A percentile compares a stretch with the other conserved stretches of the same genome.
Conservation (phyloP, 2,329 filamentous ascomycete species). For the Apiospora koreana region DNA sequence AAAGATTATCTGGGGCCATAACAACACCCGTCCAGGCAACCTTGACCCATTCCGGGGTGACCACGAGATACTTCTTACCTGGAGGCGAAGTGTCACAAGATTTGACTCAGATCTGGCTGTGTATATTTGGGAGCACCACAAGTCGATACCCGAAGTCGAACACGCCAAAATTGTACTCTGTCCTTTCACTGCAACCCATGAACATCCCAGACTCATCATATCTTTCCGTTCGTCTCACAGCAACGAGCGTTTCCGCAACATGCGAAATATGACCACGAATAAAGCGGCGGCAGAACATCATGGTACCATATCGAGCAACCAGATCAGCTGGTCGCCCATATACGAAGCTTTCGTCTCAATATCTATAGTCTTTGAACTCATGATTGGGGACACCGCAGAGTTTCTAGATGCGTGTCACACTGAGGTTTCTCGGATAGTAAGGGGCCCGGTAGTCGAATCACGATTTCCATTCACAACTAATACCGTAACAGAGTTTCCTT, state of each 20-base stretch:
- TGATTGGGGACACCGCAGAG: neutral
- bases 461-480: neutral
- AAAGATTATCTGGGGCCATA: neutral
- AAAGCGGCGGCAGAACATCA: neutral
- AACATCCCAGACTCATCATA: neutral
- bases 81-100: neutral
- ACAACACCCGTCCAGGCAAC: neutral
- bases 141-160: neutral
- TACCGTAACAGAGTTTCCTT: neutral
- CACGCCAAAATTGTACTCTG: neutral
- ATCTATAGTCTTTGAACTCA: neutral
- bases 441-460: accelerated
- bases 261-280: neutral
- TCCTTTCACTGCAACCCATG: neutral
- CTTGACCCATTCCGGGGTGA: neutral
- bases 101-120: neutral
- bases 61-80: neutral
- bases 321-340: neutral
- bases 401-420: neutral
- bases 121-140: neutral
- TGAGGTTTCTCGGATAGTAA: neutral
- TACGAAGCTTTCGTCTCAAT: neutral
- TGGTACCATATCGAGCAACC: neutral
- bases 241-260: neutral
- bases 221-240: neutral